Evolutionary conservation across 2,329 filamentous ascomycete genomes (phyloP).

Genomic region (Aphanocladium album): DNA sequence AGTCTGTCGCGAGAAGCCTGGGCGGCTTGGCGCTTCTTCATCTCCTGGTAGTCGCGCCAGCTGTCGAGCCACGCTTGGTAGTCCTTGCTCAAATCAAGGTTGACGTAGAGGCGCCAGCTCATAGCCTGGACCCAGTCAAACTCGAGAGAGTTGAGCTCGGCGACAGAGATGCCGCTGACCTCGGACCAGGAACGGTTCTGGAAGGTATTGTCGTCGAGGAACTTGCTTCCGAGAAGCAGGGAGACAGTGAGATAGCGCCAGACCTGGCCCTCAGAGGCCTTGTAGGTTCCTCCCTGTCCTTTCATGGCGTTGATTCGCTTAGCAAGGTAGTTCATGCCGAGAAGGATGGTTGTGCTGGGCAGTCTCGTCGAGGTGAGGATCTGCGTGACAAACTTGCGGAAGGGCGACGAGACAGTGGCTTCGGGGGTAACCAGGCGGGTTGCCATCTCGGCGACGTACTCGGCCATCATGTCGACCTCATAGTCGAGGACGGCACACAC

Average conservation of each 20-base stretch:
- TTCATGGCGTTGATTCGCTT: conserved; percentile 75
- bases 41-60: conserved; percentile 53
- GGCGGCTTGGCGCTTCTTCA: conserved; percentile 49
- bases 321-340: conserved; percentile 85
- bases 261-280: conserved; percentile 63
- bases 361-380: conserved; percentile 86
- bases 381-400: conserved; percentile 87
- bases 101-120: conserved; percentile 80
- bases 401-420: conserved; percentile 58
- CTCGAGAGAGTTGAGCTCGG: conserved; percentile 80
- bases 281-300: conserved; percentile 43
- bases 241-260: conserved; percentile 85
- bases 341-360: conserved; percentile 83
- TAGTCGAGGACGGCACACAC: conserved; percentile 94
- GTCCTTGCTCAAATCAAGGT: conserved; percentile 70
- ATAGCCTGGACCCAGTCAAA: conserved; percentile 82
- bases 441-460: conserved; percentile 90
- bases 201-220: conserved; percentile 94
- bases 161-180: conserved; percentile 81
- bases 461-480: conserved; percentile 92
- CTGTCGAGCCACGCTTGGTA: conserved; percentile 59
- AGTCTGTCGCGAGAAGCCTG: conserved; percentile 47
- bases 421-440: conserved; percentile 52
- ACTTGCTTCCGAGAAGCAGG: conserved; percentile 87
- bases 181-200: conserved; percentile 97